phyloP scores from a whole-genome alignment of 148 eudicot genomes.

The Fagopyrum esculentum region DNA sequence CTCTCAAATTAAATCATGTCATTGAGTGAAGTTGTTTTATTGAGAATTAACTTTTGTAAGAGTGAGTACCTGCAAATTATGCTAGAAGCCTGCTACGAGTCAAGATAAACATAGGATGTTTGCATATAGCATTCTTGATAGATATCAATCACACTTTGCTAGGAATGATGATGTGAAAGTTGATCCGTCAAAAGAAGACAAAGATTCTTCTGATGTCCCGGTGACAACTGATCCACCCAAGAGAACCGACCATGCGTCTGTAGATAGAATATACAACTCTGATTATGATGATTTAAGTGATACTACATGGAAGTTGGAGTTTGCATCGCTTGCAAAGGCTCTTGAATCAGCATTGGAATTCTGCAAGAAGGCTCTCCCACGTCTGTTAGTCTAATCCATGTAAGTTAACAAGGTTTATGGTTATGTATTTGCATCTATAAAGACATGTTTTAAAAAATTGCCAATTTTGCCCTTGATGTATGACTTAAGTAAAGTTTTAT shows the following conservation, averaged over 20 bases:
- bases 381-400: constrained; percentile 28
- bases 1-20: background rate
- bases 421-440: background rate
- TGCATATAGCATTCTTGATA: constrained; percentile 32
- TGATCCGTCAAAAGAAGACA: constrained; percentile 21
- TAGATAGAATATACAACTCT: constrained; percentile 35
- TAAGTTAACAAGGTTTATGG: background rate
- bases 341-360: constrained; percentile 83
- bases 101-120: constrained; percentile 34
- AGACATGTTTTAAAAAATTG: background rate
- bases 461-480: background rate
- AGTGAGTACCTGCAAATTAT: constrained; percentile 25
- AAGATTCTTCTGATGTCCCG: constrained; percentile 22
- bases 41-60: background rate
- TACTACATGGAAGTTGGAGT: constrained; percentile 56
- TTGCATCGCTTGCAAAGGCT: constrained; percentile 77
- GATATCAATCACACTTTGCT: constrained; percentile 44
- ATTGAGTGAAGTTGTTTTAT: background rate
- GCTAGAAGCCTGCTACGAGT: constrained; percentile 25
- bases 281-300: constrained; percentile 50
- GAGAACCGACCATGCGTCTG: constrained; percentile 19
- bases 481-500: background rate
- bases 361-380: constrained; percentile 73
- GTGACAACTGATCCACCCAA: constrained; percentile 23
- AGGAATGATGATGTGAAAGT: constrained; percentile 23